Conservation (phyloP, 1,139 yeast species). For the Taphrina communis region DNA sequence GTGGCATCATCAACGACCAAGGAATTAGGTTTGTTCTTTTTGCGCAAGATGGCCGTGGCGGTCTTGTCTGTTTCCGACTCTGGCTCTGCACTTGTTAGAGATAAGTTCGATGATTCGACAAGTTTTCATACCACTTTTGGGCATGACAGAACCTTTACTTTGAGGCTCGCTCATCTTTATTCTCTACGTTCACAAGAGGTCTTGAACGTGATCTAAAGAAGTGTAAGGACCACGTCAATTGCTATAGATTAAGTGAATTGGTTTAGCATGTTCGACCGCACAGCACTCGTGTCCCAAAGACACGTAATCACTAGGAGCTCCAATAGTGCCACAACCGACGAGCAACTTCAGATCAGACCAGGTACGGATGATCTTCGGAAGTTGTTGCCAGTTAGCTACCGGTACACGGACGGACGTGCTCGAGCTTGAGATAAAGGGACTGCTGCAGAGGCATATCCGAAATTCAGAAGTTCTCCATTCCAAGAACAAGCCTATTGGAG, state of each 20-base stretch:
- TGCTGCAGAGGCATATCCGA: no score
- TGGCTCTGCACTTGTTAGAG: conserved; percentile 25
- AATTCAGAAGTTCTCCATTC: no score
- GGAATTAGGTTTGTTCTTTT: conserved; percentile 95
- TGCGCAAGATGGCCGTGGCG: conserved; percentile 95
- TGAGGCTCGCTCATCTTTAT: conserved; percentile 17
- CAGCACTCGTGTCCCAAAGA: conserved; percentile 1
- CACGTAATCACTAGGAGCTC: conserved; percentile 31
- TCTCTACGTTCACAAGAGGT: neutral
- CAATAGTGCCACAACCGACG: neutral
- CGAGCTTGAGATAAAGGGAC: no score
- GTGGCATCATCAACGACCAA: conserved; percentile 95
- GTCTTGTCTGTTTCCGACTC: conserved; percentile 40
- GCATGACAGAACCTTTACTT: conserved; percentile 35
- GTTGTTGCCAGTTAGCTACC: no score
- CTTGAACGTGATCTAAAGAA: neutral
- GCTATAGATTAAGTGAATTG: neutral
- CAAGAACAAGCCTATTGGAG: no score
- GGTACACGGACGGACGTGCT: no score
- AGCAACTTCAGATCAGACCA: no score
- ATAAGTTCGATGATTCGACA: neutral
- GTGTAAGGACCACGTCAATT: neutral
- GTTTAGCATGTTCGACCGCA: neutral
- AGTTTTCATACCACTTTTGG: conserved; percentile 18
- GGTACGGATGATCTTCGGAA: no score